Evolutionary conservation across 305 asterid genomes (phyloP), one percentile per base, ranked within the genome.

Genomic region (Solanum chacoense): DNA sequence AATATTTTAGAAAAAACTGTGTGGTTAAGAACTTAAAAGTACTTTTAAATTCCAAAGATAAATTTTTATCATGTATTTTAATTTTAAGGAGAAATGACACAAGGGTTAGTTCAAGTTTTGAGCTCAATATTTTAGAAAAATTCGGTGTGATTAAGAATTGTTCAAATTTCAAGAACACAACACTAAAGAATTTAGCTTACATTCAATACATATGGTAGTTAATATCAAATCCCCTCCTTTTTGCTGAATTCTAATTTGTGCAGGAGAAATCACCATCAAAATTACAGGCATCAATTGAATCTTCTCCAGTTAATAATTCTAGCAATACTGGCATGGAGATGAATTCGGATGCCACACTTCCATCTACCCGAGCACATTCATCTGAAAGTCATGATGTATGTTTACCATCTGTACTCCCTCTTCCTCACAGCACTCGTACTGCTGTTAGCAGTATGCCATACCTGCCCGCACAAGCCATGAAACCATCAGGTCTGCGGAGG

Each of bases 401-500:
- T 50, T 69, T 86, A 86, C 38, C 91, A 89, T 50, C 45, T 88
- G 87, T 90, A 37, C 83, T 90, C 80, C 71, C 93, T 78, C 90
- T 88, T 90, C 89, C 92, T 45, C 91, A 74, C 50, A 92, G 88
- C 71, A 92, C 93, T 90, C 90, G 38, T 81, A 88, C 38, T 74
- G 84, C 90, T 79, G 94, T 93, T 40, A 91, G 85, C 83, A 88
- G 35, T 85, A 42, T 85, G 93, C 95, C 90, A 75, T 91, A 91
- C 85, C 78, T 55, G 71, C 94, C 87, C 85, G 84, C 89, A 84
- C 94, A 89, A 88, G 88, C 91, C 8, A 87, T 78, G 77, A 95
- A 93, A 90, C 98, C 98, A 88, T 95, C 99, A 7, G 96, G 99
- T 72, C 89, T 97, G 93, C 92, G 99, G 92, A 94, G 91, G 98